phyloP scores from a whole-genome alignment of 225 moss, liverwort and hornwort genomes.

The Polytrichum formosum region DNA sequence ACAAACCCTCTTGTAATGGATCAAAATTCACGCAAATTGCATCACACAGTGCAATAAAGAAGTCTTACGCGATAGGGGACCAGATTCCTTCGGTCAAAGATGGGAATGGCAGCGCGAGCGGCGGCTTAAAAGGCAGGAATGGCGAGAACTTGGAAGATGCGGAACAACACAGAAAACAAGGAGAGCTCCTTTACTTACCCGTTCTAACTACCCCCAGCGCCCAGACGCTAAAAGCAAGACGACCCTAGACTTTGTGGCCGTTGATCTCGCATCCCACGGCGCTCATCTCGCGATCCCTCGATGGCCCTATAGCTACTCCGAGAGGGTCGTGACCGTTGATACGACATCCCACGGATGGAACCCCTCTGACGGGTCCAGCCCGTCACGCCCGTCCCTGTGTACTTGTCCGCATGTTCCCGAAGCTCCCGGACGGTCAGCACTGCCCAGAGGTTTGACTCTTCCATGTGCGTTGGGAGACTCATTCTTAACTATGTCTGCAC shows the following conservation, averaged over 20 bases:
- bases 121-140: conserved; percentile 1
- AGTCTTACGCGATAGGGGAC: neutral
- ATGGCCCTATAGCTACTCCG: neutral
- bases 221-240: neutral
- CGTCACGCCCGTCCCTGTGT: too few species aligned
- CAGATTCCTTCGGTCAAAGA: neutral
- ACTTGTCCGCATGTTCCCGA: too few species aligned
- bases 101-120: conserved; percentile 2
- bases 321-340: neutral
- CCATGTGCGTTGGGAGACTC: too few species aligned
- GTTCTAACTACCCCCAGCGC: conserved; percentile 11
- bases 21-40: neutral
- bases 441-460: too few species aligned
- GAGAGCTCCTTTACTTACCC: neutral
- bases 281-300: neutral
- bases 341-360: neutral
- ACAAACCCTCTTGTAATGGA: neutral
- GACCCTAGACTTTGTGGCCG: neutral
- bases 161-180: conserved; percentile 11
- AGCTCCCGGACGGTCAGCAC: too few species aligned
- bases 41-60: neutral
- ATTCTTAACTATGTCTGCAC: too few species aligned
- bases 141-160: conserved; percentile 2
- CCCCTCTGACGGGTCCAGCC: neutral
- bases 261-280: neutral